Conservation (phyloP, 2,329 filamentous ascomycete genomes). For the Pseudogymnoascus sp. region DNA sequence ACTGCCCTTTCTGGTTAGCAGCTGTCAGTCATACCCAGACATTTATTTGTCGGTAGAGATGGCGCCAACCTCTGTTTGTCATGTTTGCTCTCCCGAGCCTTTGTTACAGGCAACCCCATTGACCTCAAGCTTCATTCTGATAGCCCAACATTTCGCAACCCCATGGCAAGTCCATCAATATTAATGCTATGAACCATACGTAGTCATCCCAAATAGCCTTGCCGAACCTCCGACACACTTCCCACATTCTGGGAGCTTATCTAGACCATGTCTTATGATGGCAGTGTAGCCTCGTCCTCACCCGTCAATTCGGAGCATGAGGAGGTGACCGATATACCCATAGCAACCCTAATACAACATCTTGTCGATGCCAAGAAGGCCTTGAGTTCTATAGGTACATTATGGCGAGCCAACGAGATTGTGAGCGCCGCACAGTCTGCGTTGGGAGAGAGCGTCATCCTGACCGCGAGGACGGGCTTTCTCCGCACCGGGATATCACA, state of each 20-base stretch:
- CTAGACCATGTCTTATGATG: not conserved
- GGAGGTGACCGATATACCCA: conserved; percentile 31
- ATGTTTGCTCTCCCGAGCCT: not conserved
- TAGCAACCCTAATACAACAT: conserved; percentile 75
- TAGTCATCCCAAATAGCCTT: not conserved
- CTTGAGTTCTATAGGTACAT: conserved; percentile 71
- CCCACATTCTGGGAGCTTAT: not conserved
- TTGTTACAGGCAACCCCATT: not conserved
- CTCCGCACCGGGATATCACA: conserved; percentile 53
- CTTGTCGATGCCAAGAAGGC: conserved; percentile 83
- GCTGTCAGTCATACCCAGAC: not conserved
- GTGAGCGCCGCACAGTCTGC: conserved; percentile 66
- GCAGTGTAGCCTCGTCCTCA: conserved; percentile 17
- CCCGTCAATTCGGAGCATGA: conserved; percentile 14
- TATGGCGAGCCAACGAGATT: conserved; percentile 80
- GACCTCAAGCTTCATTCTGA: not conserved
- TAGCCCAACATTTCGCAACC: not conserved
- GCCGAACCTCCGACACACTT: not conserved
- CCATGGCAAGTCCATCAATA: not conserved
- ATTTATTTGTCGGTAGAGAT: not conserved
- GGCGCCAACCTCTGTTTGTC: not conserved
- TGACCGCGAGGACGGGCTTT: conserved; percentile 63
- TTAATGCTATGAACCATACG: not conserved
- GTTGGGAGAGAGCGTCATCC: conserved; percentile 69
- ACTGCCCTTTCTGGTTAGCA: not conserved